Conservation (phyloP, 108 stramenopile species). For the Aurantiochytrium sp. region DNA sequence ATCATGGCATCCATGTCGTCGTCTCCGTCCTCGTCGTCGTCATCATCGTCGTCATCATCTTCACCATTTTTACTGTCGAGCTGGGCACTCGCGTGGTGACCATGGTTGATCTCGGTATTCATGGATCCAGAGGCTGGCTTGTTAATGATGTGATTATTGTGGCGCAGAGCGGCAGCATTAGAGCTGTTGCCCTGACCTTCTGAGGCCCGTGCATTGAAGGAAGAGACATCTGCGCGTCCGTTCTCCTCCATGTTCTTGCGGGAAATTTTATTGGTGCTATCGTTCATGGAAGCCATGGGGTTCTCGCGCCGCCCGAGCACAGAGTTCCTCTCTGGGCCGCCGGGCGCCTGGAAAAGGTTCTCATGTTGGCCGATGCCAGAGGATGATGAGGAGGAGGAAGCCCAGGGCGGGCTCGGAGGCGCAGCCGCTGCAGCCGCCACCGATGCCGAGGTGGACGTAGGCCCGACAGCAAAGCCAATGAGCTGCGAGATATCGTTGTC, state of each 20-base stretch:
- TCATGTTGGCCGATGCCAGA: too few relatives aligned
- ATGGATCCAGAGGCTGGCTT: too few relatives aligned
- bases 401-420: background rate
- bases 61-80: background rate
- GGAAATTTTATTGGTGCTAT: background rate
- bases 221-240: background rate
- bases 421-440: background rate
- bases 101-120: background rate
- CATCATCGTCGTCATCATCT: background rate
- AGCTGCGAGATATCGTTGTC: background rate
- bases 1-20: too few relatives aligned
- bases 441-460: background rate
- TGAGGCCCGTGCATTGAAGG: background rate
- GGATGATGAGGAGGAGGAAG: background rate
- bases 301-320: too few relatives aligned
- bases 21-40: background rate
- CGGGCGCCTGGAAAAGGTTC: too few relatives aligned
- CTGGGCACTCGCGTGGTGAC: background rate
- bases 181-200: background rate
- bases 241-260: background rate
- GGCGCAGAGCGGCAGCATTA: background rate
- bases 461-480: background rate
- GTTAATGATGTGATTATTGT: background rate
- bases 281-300: background rate
- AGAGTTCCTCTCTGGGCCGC: too few relatives aligned